Evolutionary conservation across 306 rosid species (phyloP).

Genomic region (Inga oerstediana): DNA sequence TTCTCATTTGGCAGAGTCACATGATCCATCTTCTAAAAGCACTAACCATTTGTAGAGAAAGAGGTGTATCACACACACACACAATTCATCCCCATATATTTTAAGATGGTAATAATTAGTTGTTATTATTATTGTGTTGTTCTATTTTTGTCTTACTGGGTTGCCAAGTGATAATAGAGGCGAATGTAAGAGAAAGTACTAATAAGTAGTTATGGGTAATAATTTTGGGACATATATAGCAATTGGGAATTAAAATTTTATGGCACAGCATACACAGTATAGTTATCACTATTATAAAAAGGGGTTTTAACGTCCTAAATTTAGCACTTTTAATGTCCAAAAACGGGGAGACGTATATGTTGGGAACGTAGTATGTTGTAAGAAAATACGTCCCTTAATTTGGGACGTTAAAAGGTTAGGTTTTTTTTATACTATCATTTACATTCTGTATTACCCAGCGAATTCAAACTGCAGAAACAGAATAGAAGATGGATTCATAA

Average conservation of each 20-base stretch:
- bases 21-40: conserved; percentile 11
- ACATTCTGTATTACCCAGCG: too few relatives aligned
- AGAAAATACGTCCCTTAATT: too few relatives aligned
- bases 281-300: too few relatives aligned
- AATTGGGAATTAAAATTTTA: not conserved
- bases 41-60: not conserved
- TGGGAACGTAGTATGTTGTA: too few relatives aligned
- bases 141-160: not conserved
- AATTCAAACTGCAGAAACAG: too few relatives aligned
- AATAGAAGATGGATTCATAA: too few relatives aligned
- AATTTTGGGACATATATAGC: not conserved
- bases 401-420: too few relatives aligned
- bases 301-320: too few relatives aligned
- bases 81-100: not conserved
- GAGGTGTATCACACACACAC: too few relatives aligned
- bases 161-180: not conserved
- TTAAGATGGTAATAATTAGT: not conserved
- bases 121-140: not conserved
- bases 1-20: conserved; percentile 4
- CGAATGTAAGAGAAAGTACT: not conserved
- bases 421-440: too few relatives aligned
- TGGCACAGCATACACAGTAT: not conserved
- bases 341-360: too few relatives aligned
- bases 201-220: not conserved
- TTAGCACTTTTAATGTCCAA: too few relatives aligned